Conservation (phyloP, 345 rosid species). For the Trapa incisa region DNA sequence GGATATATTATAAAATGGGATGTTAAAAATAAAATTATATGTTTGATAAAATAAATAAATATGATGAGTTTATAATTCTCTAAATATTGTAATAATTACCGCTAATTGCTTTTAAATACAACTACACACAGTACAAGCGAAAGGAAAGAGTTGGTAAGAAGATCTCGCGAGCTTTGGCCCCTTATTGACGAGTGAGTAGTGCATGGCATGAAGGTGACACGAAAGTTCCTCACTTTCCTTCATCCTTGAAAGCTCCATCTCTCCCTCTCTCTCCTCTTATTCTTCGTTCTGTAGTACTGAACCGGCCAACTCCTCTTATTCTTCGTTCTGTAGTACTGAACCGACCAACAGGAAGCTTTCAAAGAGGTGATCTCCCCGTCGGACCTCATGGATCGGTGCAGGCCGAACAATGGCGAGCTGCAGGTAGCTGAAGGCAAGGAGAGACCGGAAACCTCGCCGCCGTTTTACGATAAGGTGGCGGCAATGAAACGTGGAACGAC, state of each 20-base stretch:
- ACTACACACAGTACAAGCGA: background rate
- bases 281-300: background rate
- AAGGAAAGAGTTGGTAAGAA: background rate
- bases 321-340: too few relatives aligned
- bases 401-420: too few relatives aligned
- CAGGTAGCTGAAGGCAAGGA: background rate
- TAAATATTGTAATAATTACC: too few relatives aligned
- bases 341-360: too few relatives aligned
- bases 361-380: too few relatives aligned
- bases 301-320: too few relatives aligned
- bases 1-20: too few relatives aligned
- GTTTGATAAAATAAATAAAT: too few relatives aligned
- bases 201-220: constrained; percentile 18
- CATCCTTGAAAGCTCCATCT: background rate
- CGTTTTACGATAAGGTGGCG: background rate
- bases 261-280: background rate
- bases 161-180: background rate
- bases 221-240: constrained; percentile 25
- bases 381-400: too few relatives aligned
- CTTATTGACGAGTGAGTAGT: background rate
- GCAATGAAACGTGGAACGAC: background rate
- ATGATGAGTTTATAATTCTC: too few relatives aligned
- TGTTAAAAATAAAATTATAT: too few relatives aligned
- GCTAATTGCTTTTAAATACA: too few relatives aligned
- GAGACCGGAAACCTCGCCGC: background rate